Evolutionary conservation across 2,329 filamentous ascomycete genomes (phyloP).

Genomic region (Calonectria hawksworthii): DNA sequence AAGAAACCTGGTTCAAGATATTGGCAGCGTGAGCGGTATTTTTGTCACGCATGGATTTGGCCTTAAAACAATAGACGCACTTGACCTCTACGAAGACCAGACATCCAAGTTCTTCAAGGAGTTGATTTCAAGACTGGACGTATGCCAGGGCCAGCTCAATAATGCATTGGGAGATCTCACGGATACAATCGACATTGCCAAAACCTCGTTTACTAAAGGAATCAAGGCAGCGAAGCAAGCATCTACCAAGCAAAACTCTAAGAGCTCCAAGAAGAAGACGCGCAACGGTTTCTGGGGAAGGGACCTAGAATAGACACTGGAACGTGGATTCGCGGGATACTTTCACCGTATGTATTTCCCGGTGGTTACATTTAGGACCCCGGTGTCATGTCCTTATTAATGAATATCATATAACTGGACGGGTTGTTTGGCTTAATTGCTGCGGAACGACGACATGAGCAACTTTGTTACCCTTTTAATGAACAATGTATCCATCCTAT

Average conservation of each 20-base stretch:
- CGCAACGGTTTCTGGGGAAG: not conserved
- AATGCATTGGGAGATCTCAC: not conserved
- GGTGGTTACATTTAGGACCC: not conserved
- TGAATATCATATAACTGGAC: too few relatives aligned
- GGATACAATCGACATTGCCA: not conserved
- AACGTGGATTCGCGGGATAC: not conserved
- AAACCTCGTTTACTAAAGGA: not conserved
- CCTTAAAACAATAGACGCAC: not conserved
- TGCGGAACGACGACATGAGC: not conserved
- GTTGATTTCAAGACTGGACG: not conserved
- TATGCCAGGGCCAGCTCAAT: not conserved
- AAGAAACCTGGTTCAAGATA: not conserved
- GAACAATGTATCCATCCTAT: not conserved
- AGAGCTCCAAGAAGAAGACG: not conserved
- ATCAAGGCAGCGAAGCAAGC: not conserved
- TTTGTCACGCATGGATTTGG: not conserved
- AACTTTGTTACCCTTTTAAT: not conserved
- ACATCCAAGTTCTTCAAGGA: slow-evolving; percentile 1
- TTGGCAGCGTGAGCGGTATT: not conserved
- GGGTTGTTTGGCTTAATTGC: not conserved
- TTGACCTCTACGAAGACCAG: not conserved
- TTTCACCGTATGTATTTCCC: not conserved
- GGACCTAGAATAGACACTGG: not conserved
- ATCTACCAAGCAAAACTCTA: not conserved
- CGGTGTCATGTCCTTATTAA: not conserved